Evolutionary conservation across 805 yeast genomes (phyloP), one percentile per base, ranked within the genome.

Genomic region (Teunomyces stri): DNA sequence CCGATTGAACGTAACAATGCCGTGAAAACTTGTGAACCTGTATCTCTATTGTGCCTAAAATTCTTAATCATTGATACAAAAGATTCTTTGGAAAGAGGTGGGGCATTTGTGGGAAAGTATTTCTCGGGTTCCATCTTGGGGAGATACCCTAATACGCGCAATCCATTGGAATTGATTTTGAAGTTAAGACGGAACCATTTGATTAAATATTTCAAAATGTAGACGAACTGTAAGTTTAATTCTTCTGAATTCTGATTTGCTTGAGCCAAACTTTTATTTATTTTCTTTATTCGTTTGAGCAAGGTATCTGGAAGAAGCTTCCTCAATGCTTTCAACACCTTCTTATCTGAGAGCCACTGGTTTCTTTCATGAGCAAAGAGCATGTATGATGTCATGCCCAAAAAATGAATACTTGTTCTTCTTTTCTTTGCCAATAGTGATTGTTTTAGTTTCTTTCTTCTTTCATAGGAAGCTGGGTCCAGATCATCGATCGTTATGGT

Each of bases 131-230:
- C 46, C 5, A 28, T 20, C 3, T 42, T 25, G 1, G 68, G 68
- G 1, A 58, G 21, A 42, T 61, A 60, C 0, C 70, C 71, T 28
- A 64, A 49, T 1, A 61, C 62, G 21, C 72, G 43, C 2, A 66
- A 25, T 0, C 72, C 72, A 52, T 62, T 64, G 6, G 62, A 55
- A 41, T 58, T 54, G 12, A 65, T 51, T 47, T 62, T 59, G 48
- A 52, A 68, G 46, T 67, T 67, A 18, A 60, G 43, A 16, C 70
- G 47, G 45, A 66, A 62, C 72, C 72, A 68, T 50, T 67, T 68
- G 22, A 64, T 54, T 15, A 64, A 37, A 43, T 68, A 67, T 46
- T 66, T 66, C 15, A 68, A 36, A 15, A 67, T 57, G 37, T 66
- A 67, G 5, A 64, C 52, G 34, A 66, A 52, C 20, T 58, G 58